Conservation (phyloP, 306 rosid species). For the Dryas drummondii region DNA sequence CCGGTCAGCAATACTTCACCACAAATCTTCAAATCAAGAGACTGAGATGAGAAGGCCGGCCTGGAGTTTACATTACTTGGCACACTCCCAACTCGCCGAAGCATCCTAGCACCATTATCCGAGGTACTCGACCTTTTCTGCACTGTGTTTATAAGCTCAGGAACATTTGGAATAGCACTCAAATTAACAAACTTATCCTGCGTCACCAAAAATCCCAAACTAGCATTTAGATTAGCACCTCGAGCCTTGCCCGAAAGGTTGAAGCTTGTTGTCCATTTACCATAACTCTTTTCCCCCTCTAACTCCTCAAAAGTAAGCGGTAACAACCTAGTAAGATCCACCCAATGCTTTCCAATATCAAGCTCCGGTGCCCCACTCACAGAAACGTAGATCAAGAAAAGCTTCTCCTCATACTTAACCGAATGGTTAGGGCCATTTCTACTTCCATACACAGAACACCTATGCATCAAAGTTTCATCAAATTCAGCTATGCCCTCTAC, state of each 20-base stretch:
- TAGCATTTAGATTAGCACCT: slow-evolving; percentile 68
- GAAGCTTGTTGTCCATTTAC: slow-evolving; percentile 75
- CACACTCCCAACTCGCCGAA: slow-evolving; percentile 27
- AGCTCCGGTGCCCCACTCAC: slow-evolving; percentile 47
- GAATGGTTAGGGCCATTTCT: slow-evolving; percentile 44
- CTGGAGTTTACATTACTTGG: slow-evolving; percentile 21
- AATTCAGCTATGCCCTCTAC: slow-evolving; percentile 51
- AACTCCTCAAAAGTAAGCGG: slow-evolving; percentile 66
- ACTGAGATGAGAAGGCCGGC: slow-evolving; percentile 38
- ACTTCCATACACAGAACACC: slow-evolving; percentile 57
- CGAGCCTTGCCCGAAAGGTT: slow-evolving; percentile 62
- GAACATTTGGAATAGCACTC: slow-evolving; percentile 37
- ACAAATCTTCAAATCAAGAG: slow-evolving; percentile 34
- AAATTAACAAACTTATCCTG: slow-evolving; percentile 39
- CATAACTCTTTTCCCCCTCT: slow-evolving; percentile 57
- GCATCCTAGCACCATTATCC: slow-evolving; percentile 23
- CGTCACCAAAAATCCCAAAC: slow-evolving; percentile 64
- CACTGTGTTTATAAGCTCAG: slow-evolving; percentile 31
- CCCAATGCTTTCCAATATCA: slow-evolving; percentile 57
- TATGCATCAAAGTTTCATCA: slow-evolving; percentile 56
- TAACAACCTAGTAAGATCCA: slow-evolving; percentile 71
- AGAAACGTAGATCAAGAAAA: slow-evolving; percentile 52
- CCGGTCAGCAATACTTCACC: slow-evolving; percentile 45
- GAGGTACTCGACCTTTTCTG: slow-evolving; percentile 32
- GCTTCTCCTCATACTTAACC: slow-evolving; percentile 58